Evolutionary conservation across 306 rosid species (phyloP).

Genomic region (Citrullus amarus): DNA sequence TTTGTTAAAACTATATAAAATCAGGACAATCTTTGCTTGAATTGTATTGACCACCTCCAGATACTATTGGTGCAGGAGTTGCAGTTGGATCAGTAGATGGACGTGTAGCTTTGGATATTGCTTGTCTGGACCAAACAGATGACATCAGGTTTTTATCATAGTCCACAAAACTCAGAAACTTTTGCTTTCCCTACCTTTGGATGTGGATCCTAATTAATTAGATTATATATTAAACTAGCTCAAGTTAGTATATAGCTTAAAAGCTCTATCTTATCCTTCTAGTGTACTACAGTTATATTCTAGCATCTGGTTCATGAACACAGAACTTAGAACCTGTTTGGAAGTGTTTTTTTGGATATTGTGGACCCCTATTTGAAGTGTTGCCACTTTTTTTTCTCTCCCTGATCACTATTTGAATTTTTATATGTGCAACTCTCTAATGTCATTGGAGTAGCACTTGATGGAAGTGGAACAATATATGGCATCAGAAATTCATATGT

Average conservation of each 20-base stretch:
- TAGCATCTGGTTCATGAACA: not conserved
- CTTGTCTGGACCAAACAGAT: constrained; percentile 34
- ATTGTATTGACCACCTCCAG: not conserved
- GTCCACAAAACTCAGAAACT: not conserved
- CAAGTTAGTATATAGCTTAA: not conserved
- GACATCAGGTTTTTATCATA: constrained; percentile 40
- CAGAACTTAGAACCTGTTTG: not conserved
- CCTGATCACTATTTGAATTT: not conserved
- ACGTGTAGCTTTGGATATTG: constrained; percentile 59
- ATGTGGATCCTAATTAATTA: not conserved
- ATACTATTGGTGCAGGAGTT: constrained; percentile 40
- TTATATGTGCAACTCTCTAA: not conserved
- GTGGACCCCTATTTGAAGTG: not conserved
- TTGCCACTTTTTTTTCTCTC: not conserved
- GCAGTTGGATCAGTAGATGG: constrained; percentile 94
- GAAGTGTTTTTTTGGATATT: not conserved
- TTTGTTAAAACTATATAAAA: not conserved
- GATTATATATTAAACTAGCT: not conserved
- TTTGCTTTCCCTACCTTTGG: not conserved
- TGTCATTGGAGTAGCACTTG: not conserved
- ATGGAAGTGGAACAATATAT: not conserved
- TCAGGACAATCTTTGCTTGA: not conserved
- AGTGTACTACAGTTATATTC: not conserved
- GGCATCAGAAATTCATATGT: not conserved
- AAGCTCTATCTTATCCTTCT: not conserved